Evolutionary conservation across 2,329 filamentous ascomycete species (phyloP).

Genomic region (Verticillium klebahnii): DNA sequence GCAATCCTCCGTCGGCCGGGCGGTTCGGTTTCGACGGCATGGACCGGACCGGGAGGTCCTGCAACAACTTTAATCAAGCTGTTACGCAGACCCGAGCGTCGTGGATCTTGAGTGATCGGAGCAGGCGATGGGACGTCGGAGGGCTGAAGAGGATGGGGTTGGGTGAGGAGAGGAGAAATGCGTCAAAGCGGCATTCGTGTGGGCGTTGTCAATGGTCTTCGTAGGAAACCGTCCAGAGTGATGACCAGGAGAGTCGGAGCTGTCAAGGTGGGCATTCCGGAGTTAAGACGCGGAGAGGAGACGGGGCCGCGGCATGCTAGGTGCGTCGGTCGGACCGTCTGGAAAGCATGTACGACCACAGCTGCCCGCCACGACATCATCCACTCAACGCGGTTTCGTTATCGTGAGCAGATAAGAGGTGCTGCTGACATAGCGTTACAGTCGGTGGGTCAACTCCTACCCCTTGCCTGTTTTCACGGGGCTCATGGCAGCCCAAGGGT

Average conservation of each 20-base stretch:
- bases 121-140: not conserved
- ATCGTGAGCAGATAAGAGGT: not conserved
- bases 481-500: too few species aligned
- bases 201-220: not conserved
- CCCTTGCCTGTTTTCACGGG: too few species aligned
- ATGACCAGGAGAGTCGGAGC: not conserved
- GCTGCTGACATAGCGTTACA: not conserved
- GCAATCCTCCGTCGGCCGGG: slow-evolving; percentile 11
- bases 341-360: not conserved
- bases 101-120: not conserved
- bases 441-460: too few species aligned
- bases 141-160: too few species aligned
- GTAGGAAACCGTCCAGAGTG: not conserved
- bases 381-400: not conserved
- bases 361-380: not conserved
- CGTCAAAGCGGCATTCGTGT: not conserved
- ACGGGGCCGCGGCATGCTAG: not conserved
- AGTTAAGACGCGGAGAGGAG: not conserved
- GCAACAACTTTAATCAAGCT: slow-evolving; percentile 14
- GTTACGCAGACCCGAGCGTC: slow-evolving; percentile 1
- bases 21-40: slow-evolving; percentile 10
- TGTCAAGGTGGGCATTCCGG: not conserved
- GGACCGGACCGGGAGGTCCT: slow-evolving; percentile 8
- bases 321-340: too few species aligned
- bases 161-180: not conserved